phyloP scores from a whole-genome alignment of 2,329 filamentous ascomycete species.

The Fusarium annulatum region DNA sequence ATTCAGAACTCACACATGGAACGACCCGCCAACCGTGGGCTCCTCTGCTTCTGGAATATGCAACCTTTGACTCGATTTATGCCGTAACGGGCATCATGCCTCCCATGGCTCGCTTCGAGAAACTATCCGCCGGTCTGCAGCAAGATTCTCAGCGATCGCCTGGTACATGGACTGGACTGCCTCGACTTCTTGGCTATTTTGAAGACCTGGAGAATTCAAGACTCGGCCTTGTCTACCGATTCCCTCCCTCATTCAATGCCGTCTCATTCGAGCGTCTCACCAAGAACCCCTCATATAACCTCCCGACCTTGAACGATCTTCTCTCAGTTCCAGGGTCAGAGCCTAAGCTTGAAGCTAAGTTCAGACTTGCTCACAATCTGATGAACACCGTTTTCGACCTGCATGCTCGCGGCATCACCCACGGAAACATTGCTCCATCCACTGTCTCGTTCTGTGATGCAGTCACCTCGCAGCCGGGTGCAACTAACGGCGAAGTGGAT shows the following conservation, averaged over 20 bases:
- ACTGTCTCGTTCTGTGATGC: constrained; percentile 74
- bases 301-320: constrained; percentile 66
- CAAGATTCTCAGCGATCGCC: constrained; percentile 62
- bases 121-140: constrained; percentile 68
- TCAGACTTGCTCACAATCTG: constrained; percentile 78
- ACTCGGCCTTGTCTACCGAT: constrained; percentile 79
- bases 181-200: constrained; percentile 75
- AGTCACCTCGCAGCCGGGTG: constrained; percentile 54
- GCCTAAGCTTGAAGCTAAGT: constrained; percentile 79
- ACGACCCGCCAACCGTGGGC: constrained; percentile 59
- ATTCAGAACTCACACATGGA: constrained; percentile 59
- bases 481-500: constrained; percentile 63
- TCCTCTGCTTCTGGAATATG: constrained; percentile 78
- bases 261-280: constrained; percentile 64
- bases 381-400: constrained; percentile 79
- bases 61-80: constrained; percentile 71
- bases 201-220: constrained; percentile 77
- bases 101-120: constrained; percentile 73
- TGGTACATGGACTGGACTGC: constrained; percentile 70
- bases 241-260: constrained; percentile 73
- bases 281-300: constrained; percentile 60
- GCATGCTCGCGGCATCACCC: constrained; percentile 74
- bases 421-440: constrained; percentile 75
- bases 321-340: constrained; percentile 65
- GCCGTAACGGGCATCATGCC: constrained; percentile 71